Percentiles rank a stretch among this genome's conserved stretches.
phyloP scores from a whole-genome alignment of 148 eudicot genomes.

The Salicornia ramosissima region DNA sequence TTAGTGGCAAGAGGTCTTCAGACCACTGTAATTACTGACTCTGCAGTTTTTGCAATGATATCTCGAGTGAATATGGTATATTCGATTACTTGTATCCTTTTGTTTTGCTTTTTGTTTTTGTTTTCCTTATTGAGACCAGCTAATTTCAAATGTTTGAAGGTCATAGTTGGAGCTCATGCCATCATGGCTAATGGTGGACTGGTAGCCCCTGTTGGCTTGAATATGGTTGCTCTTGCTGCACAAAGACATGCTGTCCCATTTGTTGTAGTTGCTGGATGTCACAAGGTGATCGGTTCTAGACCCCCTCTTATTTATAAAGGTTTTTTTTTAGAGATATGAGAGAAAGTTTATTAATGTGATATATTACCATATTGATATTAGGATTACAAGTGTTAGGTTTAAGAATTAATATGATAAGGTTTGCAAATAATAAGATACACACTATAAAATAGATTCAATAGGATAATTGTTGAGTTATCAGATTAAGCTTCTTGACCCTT shows the following conservation, averaged over 20 bases:
- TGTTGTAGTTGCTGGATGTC: conserved; percentile 96
- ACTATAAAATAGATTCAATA: too few species aligned
- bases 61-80: conserved; percentile 96
- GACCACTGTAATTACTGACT: conserved; percentile 92
- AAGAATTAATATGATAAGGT: too few species aligned
- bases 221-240: conserved; percentile 98
- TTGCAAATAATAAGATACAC: too few species aligned
- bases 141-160: conserved; percentile 33
- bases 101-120: background rate
- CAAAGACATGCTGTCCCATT: conserved; percentile 99
- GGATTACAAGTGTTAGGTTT: background rate
- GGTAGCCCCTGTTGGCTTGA: conserved; percentile 93
- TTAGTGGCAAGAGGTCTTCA: conserved; percentile 85
- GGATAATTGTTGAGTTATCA: too few species aligned
- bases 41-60: conserved; percentile 98
- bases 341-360: too few species aligned
- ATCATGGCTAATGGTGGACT: conserved; percentile 99
- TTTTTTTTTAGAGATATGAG: background rate
- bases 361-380: background rate
- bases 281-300: conserved; percentile 51
- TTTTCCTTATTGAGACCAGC: background rate
- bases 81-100: background rate
- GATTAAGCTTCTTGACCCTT: too few species aligned
- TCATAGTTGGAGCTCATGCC: conserved; percentile 99
- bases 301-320: background rate